These are phyloP conservation scores for Phytopythium litorale DNA, from an alignment of 352 stramenopile genomes.

Conservation along the genomic window DNA sequence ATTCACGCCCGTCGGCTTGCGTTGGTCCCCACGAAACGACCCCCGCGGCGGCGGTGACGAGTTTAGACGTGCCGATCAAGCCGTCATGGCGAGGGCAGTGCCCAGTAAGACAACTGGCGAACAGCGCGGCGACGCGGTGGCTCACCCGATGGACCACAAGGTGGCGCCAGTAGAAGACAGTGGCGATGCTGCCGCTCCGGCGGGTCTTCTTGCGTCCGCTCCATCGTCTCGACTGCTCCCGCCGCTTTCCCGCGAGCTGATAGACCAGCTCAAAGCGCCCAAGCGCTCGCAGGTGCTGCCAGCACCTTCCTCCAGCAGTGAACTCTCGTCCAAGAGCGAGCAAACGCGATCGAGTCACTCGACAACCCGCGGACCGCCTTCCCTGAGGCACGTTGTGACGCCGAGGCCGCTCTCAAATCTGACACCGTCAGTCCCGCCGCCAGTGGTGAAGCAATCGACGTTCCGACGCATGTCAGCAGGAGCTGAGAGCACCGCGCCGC, in stretches of 20 bases:
- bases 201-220: not conserved
- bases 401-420: not conserved
- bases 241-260: not conserved
- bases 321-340: not conserved
- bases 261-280: not conserved
- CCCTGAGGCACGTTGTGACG: not conserved
- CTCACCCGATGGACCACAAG: conserved; percentile 2
- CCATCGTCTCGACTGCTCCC: not conserved
- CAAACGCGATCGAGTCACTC: not conserved
- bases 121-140: not conserved
- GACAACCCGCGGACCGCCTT: not conserved
- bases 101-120: not conserved
- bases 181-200: not conserved
- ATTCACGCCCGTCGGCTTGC: not conserved
- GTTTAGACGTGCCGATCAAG: not conserved
- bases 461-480: not conserved
- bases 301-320: not conserved
- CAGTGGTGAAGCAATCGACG: not conserved
- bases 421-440: not conserved
- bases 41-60: not conserved
- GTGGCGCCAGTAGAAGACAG: not conserved
- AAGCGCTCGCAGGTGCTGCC: conserved; percentile 1
- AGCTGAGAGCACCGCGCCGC: rapidly evolving
- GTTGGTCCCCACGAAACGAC: not conserved
- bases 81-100: not conserved